Evolutionary conservation across 2,329 filamentous ascomycete genomes (phyloP).

Genomic region (Colletotrichum camelliae): DNA sequence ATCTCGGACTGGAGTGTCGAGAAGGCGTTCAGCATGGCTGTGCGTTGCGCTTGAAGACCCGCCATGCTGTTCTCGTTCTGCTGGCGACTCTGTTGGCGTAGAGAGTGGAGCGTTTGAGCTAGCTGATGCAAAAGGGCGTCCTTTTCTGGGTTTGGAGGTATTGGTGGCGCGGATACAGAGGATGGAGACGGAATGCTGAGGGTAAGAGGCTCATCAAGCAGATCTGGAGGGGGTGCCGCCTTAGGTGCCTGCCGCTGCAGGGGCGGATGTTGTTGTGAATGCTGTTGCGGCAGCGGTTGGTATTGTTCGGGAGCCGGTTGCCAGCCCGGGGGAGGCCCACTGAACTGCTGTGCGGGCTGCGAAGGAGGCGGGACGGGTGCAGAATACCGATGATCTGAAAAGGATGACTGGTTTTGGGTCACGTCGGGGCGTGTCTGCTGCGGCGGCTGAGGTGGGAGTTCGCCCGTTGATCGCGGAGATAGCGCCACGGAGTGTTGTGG

Average conservation of each 20-base stretch:
- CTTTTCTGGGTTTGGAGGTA: conserved; percentile 95
- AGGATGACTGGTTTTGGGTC: conserved; percentile 2
- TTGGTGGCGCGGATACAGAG: conserved; percentile 74
- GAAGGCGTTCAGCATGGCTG: conserved; percentile 75
- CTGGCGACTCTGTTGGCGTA: conserved; percentile 70
- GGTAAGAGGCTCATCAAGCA: conserved; percentile 63
- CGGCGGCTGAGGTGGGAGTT: conserved; percentile 10
- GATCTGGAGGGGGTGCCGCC: conserved; percentile 51
- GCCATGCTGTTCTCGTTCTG: conserved; percentile 78
- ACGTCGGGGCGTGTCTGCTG: conserved; percentile 1
- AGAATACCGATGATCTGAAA: conserved; percentile 25
- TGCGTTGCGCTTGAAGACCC: conserved; percentile 79
- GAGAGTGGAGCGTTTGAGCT: conserved; percentile 70
- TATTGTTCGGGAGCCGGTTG: conserved; percentile 16
- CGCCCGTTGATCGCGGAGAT: conserved; percentile 12
- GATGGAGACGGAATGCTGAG: conserved; percentile 53
- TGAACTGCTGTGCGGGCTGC: conserved; percentile 9
- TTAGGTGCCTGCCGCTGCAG: conserved; percentile 30
- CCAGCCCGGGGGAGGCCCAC: conserved; percentile 18
- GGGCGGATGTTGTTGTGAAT: conserved; percentile 22
- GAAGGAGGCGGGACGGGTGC: conserved; percentile 24
- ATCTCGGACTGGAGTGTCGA: conserved; percentile 76
- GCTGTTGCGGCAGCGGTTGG: conserved; percentile 23
- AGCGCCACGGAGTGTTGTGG: neutral
- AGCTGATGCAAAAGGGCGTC: conserved; percentile 83